Conservation (phyloP, 805 yeast genomes). For the Candida methanosorbosa region DNA sequence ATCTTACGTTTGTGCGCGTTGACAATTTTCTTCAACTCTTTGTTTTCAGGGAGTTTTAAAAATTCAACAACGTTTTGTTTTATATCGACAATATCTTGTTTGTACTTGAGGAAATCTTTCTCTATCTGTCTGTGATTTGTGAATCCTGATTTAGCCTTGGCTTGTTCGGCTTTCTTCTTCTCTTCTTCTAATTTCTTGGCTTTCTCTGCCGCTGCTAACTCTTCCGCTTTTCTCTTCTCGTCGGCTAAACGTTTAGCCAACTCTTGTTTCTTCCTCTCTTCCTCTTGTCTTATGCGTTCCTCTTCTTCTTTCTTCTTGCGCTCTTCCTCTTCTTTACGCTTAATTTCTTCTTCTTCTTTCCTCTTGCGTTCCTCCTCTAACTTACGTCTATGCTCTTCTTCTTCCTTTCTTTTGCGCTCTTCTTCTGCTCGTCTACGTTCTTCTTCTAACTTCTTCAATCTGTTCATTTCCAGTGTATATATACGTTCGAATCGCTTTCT, state of each 20-base stretch:
- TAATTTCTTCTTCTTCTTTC: constrained; percentile 15
- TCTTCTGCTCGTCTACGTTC: constrained; percentile 2
- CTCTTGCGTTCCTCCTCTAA: constrained; percentile 11
- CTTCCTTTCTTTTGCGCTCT: constrained; percentile 7
- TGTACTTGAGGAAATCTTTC: constrained; percentile 36
- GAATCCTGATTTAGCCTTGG: constrained; percentile 19
- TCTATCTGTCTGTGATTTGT: constrained; percentile 31
- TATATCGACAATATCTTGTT: constrained; percentile 44
- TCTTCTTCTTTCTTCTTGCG: constrained; percentile 11
- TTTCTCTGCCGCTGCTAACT: constrained; percentile 11
- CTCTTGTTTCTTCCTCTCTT: constrained; percentile 5
- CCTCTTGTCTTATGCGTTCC: constrained; percentile 9
- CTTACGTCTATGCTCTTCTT: constrained; percentile 9
- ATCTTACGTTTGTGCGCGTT: constrained; percentile 63
- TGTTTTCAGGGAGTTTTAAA: constrained; percentile 30
- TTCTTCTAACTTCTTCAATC: constrained; percentile 1
- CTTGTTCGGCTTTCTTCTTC: constrained; percentile 12
- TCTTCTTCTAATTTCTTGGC: constrained; percentile 9
- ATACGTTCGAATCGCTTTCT: background rate
- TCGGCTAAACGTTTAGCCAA: no score
- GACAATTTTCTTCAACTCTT: constrained; percentile 40
- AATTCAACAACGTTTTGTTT: constrained; percentile 51
- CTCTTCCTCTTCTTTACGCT: constrained; percentile 14
- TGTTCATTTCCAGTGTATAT: no score
- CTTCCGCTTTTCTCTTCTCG: constrained; percentile 10